Base-by-base conservation (phyloP, 306 rosid genomes). In the Vigna nakashimae region DNA sequence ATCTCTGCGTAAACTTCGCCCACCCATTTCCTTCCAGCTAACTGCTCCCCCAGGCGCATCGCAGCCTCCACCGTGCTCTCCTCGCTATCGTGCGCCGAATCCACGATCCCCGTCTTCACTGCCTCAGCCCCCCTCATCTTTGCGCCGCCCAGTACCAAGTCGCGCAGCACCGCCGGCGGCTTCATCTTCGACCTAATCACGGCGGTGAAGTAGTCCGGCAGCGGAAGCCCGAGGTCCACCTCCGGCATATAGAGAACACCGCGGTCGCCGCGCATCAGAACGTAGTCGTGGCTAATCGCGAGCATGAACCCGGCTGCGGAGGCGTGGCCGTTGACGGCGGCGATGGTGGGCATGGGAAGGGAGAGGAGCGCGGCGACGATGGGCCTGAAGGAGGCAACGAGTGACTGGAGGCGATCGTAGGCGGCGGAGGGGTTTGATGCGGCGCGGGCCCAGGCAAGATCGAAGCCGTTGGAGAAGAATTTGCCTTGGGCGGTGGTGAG, bases 171-270 rank as follows among this genome's bases (percentile, higher is more conserved):
- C 34, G 75, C 66, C 18, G 76, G 66, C 7, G 90, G 80, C 4
- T 80, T 62, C 38, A 93, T 84, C 84, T 88, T 91, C 28, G 76
- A 58, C 63, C 84, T 80, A 40, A 86, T 51, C 65, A 78, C 12
- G 14, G 82, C 89, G 42, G 77, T 16, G 82, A 91, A 86, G 85
- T 89, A 89, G 26, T 87, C 96, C 24, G 91, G 93, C 6, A 91
- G 14, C 13, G 90, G 81, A 42, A 93, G 60, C 7, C 72, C 91
- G 0, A 90, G 13, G 48, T 93, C 79, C 50, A 93, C 82, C 88
- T 93, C 96, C 73, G 90, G 88, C 93, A 91, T 90, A 85, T 85
- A 90, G 55, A 93, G 79, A 51, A 93, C 94, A 0, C 91, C 96
- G 48, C 76, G 45, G 18, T 89, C 93, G 28, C 80, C 43, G 62